Base-by-base conservation (phyloP, 2,329 filamentous ascomycete species). In the Aspergillus sp. region DNA sequence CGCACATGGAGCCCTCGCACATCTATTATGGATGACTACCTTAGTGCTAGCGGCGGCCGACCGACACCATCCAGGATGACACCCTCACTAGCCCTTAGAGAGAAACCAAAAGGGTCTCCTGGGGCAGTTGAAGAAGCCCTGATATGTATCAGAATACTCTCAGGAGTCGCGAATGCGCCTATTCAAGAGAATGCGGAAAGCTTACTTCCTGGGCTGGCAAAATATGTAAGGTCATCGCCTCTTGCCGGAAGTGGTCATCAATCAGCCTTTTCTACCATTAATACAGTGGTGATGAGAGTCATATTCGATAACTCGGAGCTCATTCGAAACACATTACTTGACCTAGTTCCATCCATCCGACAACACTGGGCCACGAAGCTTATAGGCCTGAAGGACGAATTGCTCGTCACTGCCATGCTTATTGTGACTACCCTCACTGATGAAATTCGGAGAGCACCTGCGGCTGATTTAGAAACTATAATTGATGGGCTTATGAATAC, bases 281-380 rank as follows among this genome's bases (percentile, higher is more conserved):
- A 96, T 74, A 78, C 80, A 50, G 73, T 96, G 5, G 78, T 96
- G 49, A 77, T 82, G 40, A 83, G 82, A 56, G 83, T 85, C 3
- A 82, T 89, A 56, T 85, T 87, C 47, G 89, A 96, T 67, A 83
- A 90, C 60, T 80, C 87, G 13, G 73, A 79, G 0, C 79, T 91
- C 52, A 84, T 88, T 3, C 83, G 83, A 62, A 79, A 78, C 34
- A 76, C 88, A 39, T 81, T 89, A 15, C 77, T 80, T 54, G 80
- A 84, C 6, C 71, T 93, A 7, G 69, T 96, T 22, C 89, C 90
- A 1, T 73, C 93, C 45, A 85, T 96, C 62, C 85, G 83, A 55
- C 82, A 85, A 50, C 86, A 91, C 76, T 99, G 93, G 93, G 81
- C 86, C 62, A 82, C 84, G n/a, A 90, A 89, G 64, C 83, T 84